Percentiles rank a stretch among this genome's conserved stretches.
phyloP scores from a whole-genome alignment of 345 rosid genomes.

The Barbarea vulgaris region DNA sequence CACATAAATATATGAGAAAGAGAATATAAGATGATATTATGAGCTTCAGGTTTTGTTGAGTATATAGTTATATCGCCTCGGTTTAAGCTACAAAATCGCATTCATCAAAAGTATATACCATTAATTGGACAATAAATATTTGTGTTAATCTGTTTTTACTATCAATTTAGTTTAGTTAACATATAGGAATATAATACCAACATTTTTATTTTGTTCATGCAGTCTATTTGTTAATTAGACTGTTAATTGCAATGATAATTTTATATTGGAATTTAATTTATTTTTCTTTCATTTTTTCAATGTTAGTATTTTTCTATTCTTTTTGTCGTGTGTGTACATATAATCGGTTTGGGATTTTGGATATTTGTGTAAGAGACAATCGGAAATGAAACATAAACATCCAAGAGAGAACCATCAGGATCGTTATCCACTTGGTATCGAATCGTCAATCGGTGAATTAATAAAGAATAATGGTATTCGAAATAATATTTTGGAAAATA shows the following conservation, averaged over 20 bases:
- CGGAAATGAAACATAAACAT: slow-evolving; percentile 25
- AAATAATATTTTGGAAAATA: slow-evolving; percentile 7
- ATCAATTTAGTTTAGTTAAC: background rate
- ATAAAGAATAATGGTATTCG: background rate
- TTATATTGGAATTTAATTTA: background rate
- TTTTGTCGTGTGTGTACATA: background rate
- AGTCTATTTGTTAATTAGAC: background rate
- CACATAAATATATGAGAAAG: background rate
- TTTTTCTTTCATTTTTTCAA: background rate
- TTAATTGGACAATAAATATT: background rate
- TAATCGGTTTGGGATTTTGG: slow-evolving; percentile 8
- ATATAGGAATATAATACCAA: background rate
- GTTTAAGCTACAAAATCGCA: background rate
- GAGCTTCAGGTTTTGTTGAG: background rate
- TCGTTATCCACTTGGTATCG: slow-evolving; percentile 37
- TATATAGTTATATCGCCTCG: background rate
- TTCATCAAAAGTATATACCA: background rate
- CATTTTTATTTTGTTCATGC: background rate
- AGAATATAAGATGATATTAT: background rate
- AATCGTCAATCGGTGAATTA: background rate
- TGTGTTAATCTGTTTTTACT: background rate
- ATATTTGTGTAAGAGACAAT: slow-evolving; percentile 22
- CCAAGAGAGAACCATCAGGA: slow-evolving; percentile 37
- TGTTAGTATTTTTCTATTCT: background rate
- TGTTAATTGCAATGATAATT: background rate